Conservation (phyloP, 2,329 filamentous ascomycete species). For the Colletotrichum sp. region DNA sequence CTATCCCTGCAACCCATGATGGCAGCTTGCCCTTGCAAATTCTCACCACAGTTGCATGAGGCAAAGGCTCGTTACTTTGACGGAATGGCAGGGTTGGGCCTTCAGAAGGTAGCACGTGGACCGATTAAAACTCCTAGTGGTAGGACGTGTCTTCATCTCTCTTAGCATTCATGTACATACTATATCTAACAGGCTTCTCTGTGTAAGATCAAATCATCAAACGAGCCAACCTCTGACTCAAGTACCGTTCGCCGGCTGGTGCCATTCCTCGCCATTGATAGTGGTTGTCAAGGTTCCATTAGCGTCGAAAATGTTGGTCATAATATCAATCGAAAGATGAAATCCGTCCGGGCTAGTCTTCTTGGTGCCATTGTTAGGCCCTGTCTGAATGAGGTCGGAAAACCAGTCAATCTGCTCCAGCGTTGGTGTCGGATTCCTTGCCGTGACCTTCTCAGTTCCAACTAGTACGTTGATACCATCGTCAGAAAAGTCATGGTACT, state of each 20-base stretch:
- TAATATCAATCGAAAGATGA: constrained; percentile 41
- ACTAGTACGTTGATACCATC: constrained; percentile 34
- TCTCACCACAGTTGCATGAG: not conserved
- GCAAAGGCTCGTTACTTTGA: not conserved
- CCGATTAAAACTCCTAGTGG: accelerated
- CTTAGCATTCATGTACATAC: not conserved
- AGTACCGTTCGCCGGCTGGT: constrained; percentile 41
- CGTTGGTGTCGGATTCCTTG: constrained; percentile 24
- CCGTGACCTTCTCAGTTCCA: constrained; percentile 39
- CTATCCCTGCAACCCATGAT: not conserved
- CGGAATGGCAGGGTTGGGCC: not conserved
- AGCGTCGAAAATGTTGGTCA: constrained; percentile 43
- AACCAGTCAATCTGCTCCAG: constrained; percentile 38
- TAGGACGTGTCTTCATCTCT: not conserved
- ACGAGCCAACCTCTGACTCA: not conserved
- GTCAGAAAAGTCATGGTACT: constrained; percentile 42
- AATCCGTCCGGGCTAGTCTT: constrained; percentile 42
- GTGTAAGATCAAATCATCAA: accelerated
- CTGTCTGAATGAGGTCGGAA: constrained; percentile 40
- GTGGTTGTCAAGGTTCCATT: constrained; percentile 45
- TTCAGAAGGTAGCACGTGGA: not conserved
- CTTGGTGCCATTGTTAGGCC: constrained; percentile 35
- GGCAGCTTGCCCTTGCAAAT: not conserved
- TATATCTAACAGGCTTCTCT: not conserved
- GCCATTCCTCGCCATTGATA: constrained; percentile 38